Evolutionary conservation across 2,329 filamentous ascomycete genomes (phyloP).

Genomic region (Colletotrichum chrysophilum): DNA sequence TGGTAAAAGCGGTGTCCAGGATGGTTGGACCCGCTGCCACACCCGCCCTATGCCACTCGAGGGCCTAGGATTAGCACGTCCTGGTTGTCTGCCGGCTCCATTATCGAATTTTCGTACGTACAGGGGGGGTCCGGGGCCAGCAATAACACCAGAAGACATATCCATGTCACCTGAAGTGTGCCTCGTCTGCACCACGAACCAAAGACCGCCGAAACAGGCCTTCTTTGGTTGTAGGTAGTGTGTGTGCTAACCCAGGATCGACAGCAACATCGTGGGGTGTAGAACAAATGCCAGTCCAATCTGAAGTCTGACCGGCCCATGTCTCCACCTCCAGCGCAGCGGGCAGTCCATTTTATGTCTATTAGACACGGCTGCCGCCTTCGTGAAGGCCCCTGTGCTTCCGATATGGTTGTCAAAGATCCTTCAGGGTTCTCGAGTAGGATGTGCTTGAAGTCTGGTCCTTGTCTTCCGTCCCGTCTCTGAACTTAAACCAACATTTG

Average conservation of each 20-base stretch:
- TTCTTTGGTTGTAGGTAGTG: neutral
- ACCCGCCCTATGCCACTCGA: slow-evolving; percentile 13
- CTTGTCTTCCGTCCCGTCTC: neutral
- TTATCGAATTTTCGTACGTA: slow-evolving; percentile 13
- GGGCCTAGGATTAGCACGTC: slow-evolving; percentile 13
- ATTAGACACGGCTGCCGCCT: slow-evolving; percentile 29
- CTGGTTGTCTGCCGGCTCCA: slow-evolving; percentile 16
- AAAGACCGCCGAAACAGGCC: slow-evolving; percentile 10
- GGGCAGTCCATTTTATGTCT: slow-evolving; percentile 33
- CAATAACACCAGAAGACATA: slow-evolving; percentile 16
- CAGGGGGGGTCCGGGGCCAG: slow-evolving; percentile 11
- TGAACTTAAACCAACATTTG: neutral
- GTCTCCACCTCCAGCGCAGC: slow-evolving; percentile 32
- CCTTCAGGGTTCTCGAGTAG: neutral
- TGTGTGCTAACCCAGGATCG: slow-evolving; percentile 31
- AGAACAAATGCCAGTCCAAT: slow-evolving; percentile 31
- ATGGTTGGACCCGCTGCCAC: slow-evolving; percentile 16
- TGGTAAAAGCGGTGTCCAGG: slow-evolving; percentile 22
- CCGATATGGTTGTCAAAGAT: slow-evolving; percentile 8
- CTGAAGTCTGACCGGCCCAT: slow-evolving; percentile 28
- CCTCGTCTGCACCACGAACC: slow-evolving; percentile 14
- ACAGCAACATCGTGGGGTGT: slow-evolving; percentile 39
- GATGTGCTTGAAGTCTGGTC: neutral
- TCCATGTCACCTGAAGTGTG: slow-evolving; percentile 19
- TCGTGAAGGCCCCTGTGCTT: slow-evolving; percentile 7